Evolutionary conservation across 371 early-diverging fungal species (phyloP), one percentile per base, ranked within the genome.

Genomic region (Apophysomyces trapeziformis): DNA sequence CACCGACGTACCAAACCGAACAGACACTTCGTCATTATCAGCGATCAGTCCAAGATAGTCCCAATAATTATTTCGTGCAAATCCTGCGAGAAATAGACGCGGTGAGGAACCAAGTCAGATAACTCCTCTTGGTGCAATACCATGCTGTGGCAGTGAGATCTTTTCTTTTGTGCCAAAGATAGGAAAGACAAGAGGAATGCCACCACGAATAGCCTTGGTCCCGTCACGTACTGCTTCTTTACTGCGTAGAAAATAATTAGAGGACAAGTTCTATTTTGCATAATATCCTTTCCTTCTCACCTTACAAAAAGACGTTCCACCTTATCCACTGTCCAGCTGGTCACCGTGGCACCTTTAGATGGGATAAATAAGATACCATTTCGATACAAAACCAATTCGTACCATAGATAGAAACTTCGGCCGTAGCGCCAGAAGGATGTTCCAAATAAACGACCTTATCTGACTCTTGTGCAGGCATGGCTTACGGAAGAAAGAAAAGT

Each of bases 151-250:
- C 39, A 94, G 84, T 45, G 72, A 68, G 56, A 86, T 80, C 8
- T 83, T 82, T 16, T 75, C 77, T 43, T 82, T 78, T 8, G 87
- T 82, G 38, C 92, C 93, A 73, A 94, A 94, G 61, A 92, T 90
- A 32, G 95, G 93, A 68, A 93, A 94, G n/a, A 90, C 92, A 9
- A 92, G 71, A 7, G 92, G 92, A 65, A 87, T 90, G 67, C 93
- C 93, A 58, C 95, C 95, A 45, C 94, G 93, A 68, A 94, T 92
- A 8, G 94, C 92, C 78, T 94, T 95, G 65, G 88, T 83, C 12
- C 93, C 93, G 73, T 94, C 87, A 4, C 89, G 80, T 26, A 89
- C 71, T 5, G 94, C 90, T 63, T 90, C 92, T 91, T 66, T 46
- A 9, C 18, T 1, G 4, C 39, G 16, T 11, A 38, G 58, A 21